Conservation (phyloP, 176 grass and related monocot species). For the Eragrostis curvula region DNA sequence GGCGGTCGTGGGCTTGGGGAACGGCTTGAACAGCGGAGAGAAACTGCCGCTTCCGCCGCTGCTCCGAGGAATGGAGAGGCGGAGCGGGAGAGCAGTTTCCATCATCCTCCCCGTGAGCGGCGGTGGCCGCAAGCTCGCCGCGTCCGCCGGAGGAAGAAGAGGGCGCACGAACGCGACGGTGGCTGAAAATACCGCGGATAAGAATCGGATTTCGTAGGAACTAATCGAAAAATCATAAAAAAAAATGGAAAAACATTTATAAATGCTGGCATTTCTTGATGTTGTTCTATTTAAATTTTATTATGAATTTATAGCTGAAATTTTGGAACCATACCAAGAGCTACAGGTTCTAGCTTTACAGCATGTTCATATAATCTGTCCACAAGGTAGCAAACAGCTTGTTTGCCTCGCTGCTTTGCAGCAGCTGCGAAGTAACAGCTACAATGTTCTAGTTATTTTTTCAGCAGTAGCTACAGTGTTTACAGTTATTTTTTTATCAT, state of each 20-base stretch:
- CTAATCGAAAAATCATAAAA: neutral
- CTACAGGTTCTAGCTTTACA: too few relatives aligned
- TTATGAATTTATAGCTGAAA: too few relatives aligned
- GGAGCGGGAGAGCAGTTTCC: constrained; percentile 37
- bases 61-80: constrained; percentile 19
- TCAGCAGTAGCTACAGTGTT: too few relatives aligned
- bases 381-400: too few relatives aligned
- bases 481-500: too few relatives aligned
- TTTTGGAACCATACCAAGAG: too few relatives aligned
- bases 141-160: neutral
- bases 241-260: neutral
- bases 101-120: constrained; percentile 2
- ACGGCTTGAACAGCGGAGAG: neutral
- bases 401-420: too few relatives aligned
- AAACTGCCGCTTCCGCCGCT: constrained; percentile 26
- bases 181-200: neutral
- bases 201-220: neutral
- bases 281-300: too few relatives aligned
- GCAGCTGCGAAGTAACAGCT: too few relatives aligned
- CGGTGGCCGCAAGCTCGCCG: neutral
- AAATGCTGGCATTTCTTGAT: too few relatives aligned
- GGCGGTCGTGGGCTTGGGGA: neutral
- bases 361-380: too few relatives aligned
- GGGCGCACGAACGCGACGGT: neutral
- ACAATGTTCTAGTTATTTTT: too few relatives aligned